Conservation (phyloP, 129 eudicot genomes). For the Lactuca sativa region DNA sequence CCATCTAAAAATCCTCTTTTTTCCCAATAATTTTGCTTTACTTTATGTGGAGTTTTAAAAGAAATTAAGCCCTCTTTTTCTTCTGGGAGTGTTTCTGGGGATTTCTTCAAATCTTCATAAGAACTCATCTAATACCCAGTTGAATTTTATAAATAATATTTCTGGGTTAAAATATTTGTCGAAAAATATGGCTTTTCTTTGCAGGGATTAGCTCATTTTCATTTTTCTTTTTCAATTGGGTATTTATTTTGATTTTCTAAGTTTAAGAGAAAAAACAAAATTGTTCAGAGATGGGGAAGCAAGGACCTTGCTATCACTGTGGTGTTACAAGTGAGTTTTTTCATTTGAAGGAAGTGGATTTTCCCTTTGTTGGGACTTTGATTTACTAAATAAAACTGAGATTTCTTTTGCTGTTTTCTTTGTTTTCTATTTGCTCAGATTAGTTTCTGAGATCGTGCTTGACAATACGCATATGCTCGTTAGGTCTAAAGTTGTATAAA, state of each 20-base stretch:
- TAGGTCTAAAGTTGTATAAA: conserved; percentile 24
- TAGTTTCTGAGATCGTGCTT: conserved; percentile 40
- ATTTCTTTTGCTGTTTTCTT: conserved; percentile 24
- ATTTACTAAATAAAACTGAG: conserved; percentile 23
- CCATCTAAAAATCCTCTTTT: conserved; percentile 38
- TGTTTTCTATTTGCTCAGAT: conserved; percentile 25
- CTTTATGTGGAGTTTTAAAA: conserved; percentile 38
- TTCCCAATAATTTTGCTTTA: conserved; percentile 26
- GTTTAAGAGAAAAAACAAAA: conserved; percentile 28
- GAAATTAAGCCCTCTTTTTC: conserved; percentile 31
- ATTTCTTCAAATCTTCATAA: conserved; percentile 41
- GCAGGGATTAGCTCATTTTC: conserved; percentile 32
- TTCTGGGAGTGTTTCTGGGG: conserved; percentile 48
- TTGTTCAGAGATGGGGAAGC: conserved; percentile 79
- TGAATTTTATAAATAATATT: conserved; percentile 22
- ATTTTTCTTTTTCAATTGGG: conserved; percentile 21
- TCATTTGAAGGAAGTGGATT: conserved; percentile 20
- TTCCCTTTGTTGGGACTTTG: conserved; percentile 22
- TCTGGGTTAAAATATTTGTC: conserved; percentile 36
- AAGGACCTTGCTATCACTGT: conserved; percentile 99
- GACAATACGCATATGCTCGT: conserved; percentile 39
- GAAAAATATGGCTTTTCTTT: conserved; percentile 25
- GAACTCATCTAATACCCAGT: conserved; percentile 42
- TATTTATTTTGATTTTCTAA: conserved; percentile 23
- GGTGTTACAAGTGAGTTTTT: conserved; percentile 99